These are phyloP conservation scores for Parachlorella kessleri DNA, from an alignment of 139 green algal species.

Conservation along the genomic window DNA sequence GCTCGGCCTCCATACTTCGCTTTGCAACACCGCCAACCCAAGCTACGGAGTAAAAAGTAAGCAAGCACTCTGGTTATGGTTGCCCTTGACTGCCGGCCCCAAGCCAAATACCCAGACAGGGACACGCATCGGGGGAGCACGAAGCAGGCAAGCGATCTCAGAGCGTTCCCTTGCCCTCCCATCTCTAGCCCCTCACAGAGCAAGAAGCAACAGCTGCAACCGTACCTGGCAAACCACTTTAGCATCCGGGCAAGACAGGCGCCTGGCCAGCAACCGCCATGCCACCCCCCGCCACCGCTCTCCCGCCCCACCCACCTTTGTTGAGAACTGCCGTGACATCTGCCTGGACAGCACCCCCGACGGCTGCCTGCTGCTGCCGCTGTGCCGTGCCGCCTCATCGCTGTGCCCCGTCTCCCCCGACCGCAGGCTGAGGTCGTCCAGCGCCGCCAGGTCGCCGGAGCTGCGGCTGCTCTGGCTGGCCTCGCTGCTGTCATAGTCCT, in stretches of 20 bases:
- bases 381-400: too few relatives aligned
- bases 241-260: not conserved
- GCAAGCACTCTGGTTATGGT: too few relatives aligned
- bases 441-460: not conserved
- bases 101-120: too few relatives aligned
- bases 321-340: not conserved
- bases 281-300: not conserved
- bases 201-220: too few relatives aligned
- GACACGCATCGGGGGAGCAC: too few relatives aligned
- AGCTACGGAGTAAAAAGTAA: too few relatives aligned
- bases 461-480: not conserved
- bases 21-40: too few relatives aligned
- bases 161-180: too few relatives aligned
- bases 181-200: too few relatives aligned
- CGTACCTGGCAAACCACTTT: not conserved
- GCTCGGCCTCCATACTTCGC: too few relatives aligned
- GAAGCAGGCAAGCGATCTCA: too few relatives aligned
- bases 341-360: not conserved
- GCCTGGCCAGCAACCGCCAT: not conserved
- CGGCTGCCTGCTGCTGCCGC: not conserved
- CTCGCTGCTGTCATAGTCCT: constrained; percentile 16
- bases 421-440: not conserved
- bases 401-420: not conserved
- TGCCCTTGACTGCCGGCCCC: too few relatives aligned
- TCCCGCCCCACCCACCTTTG: constrained; percentile 8